These are phyloP conservation scores for Scutellospora calospora DNA, from an alignment of 371 early-diverging fungal species.

Conservation along the genomic window DNA sequence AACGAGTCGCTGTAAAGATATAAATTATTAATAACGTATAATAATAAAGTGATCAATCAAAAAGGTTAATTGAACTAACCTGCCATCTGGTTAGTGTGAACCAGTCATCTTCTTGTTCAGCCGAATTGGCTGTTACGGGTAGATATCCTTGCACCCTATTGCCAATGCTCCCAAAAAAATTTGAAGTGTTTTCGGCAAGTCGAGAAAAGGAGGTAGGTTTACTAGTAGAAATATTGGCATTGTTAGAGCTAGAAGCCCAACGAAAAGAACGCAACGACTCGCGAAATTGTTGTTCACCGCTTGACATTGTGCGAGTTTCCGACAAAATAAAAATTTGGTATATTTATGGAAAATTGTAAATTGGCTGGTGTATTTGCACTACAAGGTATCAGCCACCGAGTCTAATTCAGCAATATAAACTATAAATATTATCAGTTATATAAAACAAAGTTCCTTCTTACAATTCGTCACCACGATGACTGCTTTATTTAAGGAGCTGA, in stretches of 20 bases:
- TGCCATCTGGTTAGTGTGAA: slow-evolving; percentile 40
- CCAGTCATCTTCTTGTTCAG: slow-evolving; percentile 22
- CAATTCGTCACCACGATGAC: background rate
- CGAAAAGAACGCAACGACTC: slow-evolving; percentile 39
- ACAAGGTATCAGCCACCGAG: too few species aligned
- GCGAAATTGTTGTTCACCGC: slow-evolving; percentile 41
- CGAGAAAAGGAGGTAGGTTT: slow-evolving; percentile 15
- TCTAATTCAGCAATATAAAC: background rate
- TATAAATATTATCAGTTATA: background rate
- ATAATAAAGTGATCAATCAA: background rate
- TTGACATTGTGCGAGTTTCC: background rate
- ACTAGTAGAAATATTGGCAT: background rate
- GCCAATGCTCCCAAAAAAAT: slow-evolving; percentile 33
- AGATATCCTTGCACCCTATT: slow-evolving; percentile 41
- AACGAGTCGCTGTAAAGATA: slow-evolving; percentile 14
- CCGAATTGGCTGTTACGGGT: background rate
- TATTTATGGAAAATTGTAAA: background rate
- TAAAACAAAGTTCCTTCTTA: background rate
- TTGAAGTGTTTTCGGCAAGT: slow-evolving; percentile 40
- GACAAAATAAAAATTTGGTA: background rate
- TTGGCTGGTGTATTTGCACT: too few species aligned
- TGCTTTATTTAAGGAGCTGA: background rate
- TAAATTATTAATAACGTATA: background rate
- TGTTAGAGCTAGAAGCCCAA: slow-evolving; percentile 26
- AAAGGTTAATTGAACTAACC: slow-evolving; percentile 5